These are phyloP conservation scores for Thelephora terrestris DNA, from an alignment of 1,284 basidiomycete genomes.

Conservation along the genomic window DNA sequence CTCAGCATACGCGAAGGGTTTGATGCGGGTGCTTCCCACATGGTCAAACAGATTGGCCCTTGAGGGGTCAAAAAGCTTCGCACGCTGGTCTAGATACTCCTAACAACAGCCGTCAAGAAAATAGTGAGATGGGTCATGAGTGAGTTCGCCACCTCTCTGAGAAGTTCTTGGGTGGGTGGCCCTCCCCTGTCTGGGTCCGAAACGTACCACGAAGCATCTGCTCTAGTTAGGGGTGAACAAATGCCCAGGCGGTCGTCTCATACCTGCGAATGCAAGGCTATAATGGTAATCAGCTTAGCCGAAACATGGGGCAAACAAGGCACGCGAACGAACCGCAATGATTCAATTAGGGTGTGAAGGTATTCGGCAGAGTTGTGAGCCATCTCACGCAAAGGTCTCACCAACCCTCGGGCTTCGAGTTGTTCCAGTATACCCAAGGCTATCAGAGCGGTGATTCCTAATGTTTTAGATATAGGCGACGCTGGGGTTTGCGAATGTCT, in stretches of 20 bases:
- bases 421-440: conserved; percentile 89
- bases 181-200: conserved; percentile 73
- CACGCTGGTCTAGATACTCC: conserved; percentile 78
- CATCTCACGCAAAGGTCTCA: conserved; percentile 63
- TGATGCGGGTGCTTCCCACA: conserved; percentile 27
- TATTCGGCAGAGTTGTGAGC: conserved; percentile 87
- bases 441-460: conserved; percentile 81
- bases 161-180: conserved; percentile 66
- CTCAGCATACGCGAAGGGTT: neutral
- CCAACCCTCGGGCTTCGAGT: conserved; percentile 66
- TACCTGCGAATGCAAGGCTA: conserved; percentile 71
- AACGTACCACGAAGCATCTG: conserved; percentile 82
- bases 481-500: neutral
- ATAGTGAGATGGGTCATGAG: neutral
- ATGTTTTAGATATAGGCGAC: neutral
- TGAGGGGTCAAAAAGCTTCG: conserved; percentile 64
- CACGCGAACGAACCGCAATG: conserved; percentile 46
- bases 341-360: conserved; percentile 81
- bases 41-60: conserved; percentile 63
- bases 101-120: conserved; percentile 20
- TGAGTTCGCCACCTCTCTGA: neutral
- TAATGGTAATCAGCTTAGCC: neutral
- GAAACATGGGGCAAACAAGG: conserved; percentile 2
- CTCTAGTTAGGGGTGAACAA: conserved; percentile 1
- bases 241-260: conserved; percentile 7